phyloP scores from a whole-genome alignment of 2,329 filamentous ascomycete species.

The Diplodia corticola region DNA sequence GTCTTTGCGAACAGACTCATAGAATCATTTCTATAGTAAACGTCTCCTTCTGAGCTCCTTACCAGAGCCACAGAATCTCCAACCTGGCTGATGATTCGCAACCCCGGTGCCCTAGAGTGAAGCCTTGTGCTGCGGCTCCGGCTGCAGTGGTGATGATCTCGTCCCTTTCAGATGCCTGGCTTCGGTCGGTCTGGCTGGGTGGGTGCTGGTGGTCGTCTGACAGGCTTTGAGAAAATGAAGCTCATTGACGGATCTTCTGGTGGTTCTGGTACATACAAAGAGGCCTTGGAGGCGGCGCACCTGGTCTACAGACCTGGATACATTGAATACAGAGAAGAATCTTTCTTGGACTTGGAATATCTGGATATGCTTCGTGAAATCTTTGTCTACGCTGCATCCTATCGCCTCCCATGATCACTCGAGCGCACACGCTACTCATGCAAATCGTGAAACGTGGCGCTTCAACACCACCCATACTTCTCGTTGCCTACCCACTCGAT shows the following conservation, averaged over 20 bases:
- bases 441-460: not conserved
- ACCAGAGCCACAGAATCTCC: conserved; percentile 84
- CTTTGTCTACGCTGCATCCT: not conserved
- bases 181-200: conserved; percentile 76
- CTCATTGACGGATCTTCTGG: not conserved
- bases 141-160: conserved; percentile 96
- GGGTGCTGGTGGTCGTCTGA: conserved; percentile 85
- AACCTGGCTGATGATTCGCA: conserved; percentile 86
- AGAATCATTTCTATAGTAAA: conserved; percentile 99
- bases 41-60: conserved; percentile 88
- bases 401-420: not conserved
- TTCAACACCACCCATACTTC: conserved; percentile 75
- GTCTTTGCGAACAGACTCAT: conserved; percentile 27
- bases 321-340: not conserved
- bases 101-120: conserved; percentile 91
- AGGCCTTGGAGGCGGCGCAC: not conserved
- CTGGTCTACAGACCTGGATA: not conserved
- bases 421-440: conserved; percentile 2
- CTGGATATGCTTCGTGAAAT: not conserved
- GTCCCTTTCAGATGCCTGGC: conserved; percentile 68
- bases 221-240: conserved; percentile 53
- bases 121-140: conserved; percentile 66
- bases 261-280: not conserved
- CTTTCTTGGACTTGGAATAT: not conserved
- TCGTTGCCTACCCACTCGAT: conserved; percentile 75